Evolutionary conservation across 192 early-diverging fungal genomes (phyloP), one percentile per base, ranked within the genome.

Genomic region (Allomyces javanicus): DNA sequence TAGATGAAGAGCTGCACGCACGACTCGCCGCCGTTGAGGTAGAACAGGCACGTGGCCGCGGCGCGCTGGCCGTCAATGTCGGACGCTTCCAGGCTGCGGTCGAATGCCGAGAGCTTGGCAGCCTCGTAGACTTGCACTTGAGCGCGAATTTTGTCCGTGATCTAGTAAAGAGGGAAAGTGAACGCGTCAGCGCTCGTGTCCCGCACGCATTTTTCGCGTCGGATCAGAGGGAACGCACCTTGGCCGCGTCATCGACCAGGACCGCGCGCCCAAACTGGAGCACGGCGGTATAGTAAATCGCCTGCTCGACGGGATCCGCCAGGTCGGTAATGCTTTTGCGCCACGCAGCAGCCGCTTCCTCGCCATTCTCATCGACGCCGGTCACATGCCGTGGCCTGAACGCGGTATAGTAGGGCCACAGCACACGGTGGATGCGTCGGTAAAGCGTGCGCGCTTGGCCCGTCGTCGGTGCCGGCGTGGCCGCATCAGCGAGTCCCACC

Each of bases 1-100:
- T 89, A 86, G 62, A 91, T 84, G 71, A 87, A 92, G 1, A 87
- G 78, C 65, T 88, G 81, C 58, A 89, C 83, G 66, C 82, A 84
- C 19, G 79, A 72, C 33, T 68, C 70, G 4, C 89, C 90, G 43
- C 86, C 89, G 75, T 90, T 87, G 27, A 92, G 77, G 62, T 86
- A 73, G 62, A 83, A 78, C 5, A 81, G 72, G 17, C 84, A 83
- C 21, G 66, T 67, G 4, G 88, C 88, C 12, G 21, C 17, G 4
- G 21, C 68, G 86, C 88, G 66, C 78, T 73, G 77, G 80, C 65
- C 33, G 25, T 44, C 9, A 25, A 22, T 26, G 40, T 44, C 26
- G 63, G 24, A 64, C 44, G 61, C 33, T 63, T 63, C 44, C 23
- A 25, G 63, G 61, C 24, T 67, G 25, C 67, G 50, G 69, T 62